Conservation (phyloP, 306 rosid species). For the Cucumis sativus region DNA sequence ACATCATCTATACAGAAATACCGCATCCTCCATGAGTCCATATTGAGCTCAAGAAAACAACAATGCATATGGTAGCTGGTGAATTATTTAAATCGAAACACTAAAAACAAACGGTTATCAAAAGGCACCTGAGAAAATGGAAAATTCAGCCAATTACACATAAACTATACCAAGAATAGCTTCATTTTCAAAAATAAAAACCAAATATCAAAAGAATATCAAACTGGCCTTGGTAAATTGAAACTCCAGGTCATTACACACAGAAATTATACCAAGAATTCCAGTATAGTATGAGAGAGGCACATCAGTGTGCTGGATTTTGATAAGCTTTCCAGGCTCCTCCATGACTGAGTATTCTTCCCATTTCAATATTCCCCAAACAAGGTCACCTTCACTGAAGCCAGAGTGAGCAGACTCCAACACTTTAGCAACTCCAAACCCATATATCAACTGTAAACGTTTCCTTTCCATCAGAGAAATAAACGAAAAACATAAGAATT, state of each 20-base stretch:
- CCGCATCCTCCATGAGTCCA: too few species aligned
- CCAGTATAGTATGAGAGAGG: conserved; percentile 60
- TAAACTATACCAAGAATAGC: conserved; percentile 34
- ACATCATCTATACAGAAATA: too few species aligned
- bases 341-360: conserved; percentile 41
- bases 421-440: conserved; percentile 39
- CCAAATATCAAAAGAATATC: too few species aligned
- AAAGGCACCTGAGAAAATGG: neutral
- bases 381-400: conserved; percentile 34
- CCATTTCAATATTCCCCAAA: conserved; percentile 60
- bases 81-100: neutral
- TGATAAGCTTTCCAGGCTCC: conserved; percentile 20
- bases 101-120: too few species aligned
- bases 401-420: conserved; percentile 42
- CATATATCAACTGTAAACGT: conserved; percentile 24
- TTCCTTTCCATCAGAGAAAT: conserved; percentile 1
- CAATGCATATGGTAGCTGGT: too few species aligned
- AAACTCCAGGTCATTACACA: neutral
- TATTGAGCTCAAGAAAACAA: too few species aligned
- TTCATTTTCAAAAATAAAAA: too few species aligned
- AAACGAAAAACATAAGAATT: neutral
- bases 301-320: conserved; percentile 40
- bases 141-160: neutral
- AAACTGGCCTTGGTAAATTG: neutral
- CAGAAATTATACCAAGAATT: conserved; percentile 35